Conservation (phyloP, 2,329 filamentous ascomycete species). For the Zymoseptoria crescenta region DNA sequence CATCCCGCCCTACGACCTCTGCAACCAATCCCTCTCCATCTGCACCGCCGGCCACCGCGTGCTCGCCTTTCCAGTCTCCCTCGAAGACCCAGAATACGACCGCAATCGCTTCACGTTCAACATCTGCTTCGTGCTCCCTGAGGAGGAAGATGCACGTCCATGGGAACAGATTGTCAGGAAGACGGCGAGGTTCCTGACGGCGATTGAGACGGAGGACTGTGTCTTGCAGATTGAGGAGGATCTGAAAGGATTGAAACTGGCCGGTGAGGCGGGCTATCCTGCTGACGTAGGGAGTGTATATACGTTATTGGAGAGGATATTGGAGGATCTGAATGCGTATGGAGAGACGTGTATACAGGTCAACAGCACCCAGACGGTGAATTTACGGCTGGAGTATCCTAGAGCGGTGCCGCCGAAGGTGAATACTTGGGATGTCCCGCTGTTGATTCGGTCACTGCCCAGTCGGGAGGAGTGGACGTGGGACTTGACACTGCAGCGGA, state of each 20-base stretch:
- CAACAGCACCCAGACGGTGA: constrained; percentile 21
- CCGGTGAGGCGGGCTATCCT: constrained; percentile 25
- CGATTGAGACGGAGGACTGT: constrained; percentile 83
- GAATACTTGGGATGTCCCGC: constrained; percentile 82
- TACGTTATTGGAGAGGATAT: constrained; percentile 72
- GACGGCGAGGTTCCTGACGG: constrained; percentile 75
- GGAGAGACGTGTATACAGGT: constrained; percentile 61
- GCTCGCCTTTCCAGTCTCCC: constrained; percentile 81
- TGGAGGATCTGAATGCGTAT: constrained; percentile 94
- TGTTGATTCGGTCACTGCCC: constrained; percentile 51
- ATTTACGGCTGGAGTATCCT: constrained; percentile 43
- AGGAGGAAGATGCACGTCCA: constrained; percentile 64
- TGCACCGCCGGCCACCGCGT: constrained; percentile 69
- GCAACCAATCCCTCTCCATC: constrained; percentile 80
- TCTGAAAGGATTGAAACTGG: constrained; percentile 19
- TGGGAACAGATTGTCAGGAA: constrained; percentile 66
- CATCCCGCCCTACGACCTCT: constrained; percentile 90
- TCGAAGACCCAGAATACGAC: constrained; percentile 64
- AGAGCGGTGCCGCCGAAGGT: constrained; percentile 70
- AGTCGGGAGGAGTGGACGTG: constrained; percentile 56
- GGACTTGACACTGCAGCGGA: constrained; percentile 69
- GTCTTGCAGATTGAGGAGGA: constrained; percentile 62
- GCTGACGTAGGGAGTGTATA: constrained; percentile 41
- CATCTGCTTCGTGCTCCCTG: constrained; percentile 75
- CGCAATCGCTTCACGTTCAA: constrained; percentile 98